Percentiles rank a stretch among this genome's conserved stretches.
These are phyloP conservation scores for slime mould (Dictyostelium discoideum) DNA, from an alignment of 78 protist species.

Conservation along the genomic window dicty_2.7 NC_007091.3:1402001-1402500, in stretches of 20 bases:
- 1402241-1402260: background rate
- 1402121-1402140: constrained; percentile 34
- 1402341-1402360: constrained; percentile 95
- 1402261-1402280: constrained; percentile 44
- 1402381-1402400: constrained; percentile 24
- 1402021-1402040: background rate
- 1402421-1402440: constrained; percentile 88
- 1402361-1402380: constrained; percentile 78
- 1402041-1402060: constrained; percentile 16
- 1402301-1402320: constrained; percentile 85
- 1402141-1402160: constrained; percentile 82
- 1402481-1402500: constrained; percentile 23
- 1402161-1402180: constrained; percentile 83
- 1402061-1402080: constrained; percentile 33
- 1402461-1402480: constrained; percentile 80
- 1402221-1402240: constrained; percentile 17
- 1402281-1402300: constrained; percentile 35
- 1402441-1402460: constrained; percentile 90
- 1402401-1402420: constrained; percentile 79
- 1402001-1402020: too few species aligned
- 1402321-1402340: constrained; percentile 90
- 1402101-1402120: constrained; percentile 86
- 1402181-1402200: constrained; percentile 66
- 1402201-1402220: constrained; percentile 30
- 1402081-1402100: constrained; percentile 83